These are phyloP conservation scores for Syncephalastrum contaminatum DNA, from an alignment of 371 early-diverging fungal genomes.

Conservation along the genomic window DNA sequence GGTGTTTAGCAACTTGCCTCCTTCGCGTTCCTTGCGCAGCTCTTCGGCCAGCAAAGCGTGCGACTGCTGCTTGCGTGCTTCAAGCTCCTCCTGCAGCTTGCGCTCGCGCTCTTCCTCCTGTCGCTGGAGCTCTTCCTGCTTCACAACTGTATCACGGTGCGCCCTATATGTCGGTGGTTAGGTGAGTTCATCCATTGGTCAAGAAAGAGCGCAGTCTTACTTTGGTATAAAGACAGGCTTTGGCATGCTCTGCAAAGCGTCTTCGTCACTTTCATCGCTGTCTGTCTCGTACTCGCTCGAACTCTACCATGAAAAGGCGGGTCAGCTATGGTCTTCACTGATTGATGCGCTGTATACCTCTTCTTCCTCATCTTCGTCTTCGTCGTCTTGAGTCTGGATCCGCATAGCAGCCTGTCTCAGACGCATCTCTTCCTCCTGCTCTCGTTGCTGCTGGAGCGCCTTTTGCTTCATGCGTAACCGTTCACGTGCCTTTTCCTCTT, in stretches of 20 bases:
- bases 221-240: slow-evolving; percentile 89
- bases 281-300: slow-evolving; percentile 68
- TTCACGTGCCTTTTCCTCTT: slow-evolving; percentile 41
- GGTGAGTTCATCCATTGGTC: not conserved
- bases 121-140: slow-evolving; percentile 58
- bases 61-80: slow-evolving; percentile 72
- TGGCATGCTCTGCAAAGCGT: slow-evolving; percentile 44
- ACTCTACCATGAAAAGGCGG: slow-evolving; percentile 23
- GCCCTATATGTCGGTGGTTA: slow-evolving; percentile 34
- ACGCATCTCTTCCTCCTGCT: slow-evolving; percentile 19
- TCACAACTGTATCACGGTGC: slow-evolving; percentile 66
- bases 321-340: not conserved
- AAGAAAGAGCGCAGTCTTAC: slow-evolving; percentile 31
- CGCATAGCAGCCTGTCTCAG: slow-evolving; percentile 17
- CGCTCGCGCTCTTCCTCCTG: slow-evolving; percentile 61
- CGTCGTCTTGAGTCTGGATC: slow-evolving; percentile 14
- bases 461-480: slow-evolving; percentile 47
- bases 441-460: slow-evolving; percentile 27
- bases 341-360: slow-evolving; percentile 22
- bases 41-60: slow-evolving; percentile 75
- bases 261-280: slow-evolving; percentile 50
- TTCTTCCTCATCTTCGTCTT: slow-evolving; percentile 31
- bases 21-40: slow-evolving; percentile 47
- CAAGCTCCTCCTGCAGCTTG: slow-evolving; percentile 51
- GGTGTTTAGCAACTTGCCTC: slow-evolving; percentile 15